Conservation (phyloP, 2,329 filamentous ascomycete genomes). For the Sordariomycetes sp. region DNA sequence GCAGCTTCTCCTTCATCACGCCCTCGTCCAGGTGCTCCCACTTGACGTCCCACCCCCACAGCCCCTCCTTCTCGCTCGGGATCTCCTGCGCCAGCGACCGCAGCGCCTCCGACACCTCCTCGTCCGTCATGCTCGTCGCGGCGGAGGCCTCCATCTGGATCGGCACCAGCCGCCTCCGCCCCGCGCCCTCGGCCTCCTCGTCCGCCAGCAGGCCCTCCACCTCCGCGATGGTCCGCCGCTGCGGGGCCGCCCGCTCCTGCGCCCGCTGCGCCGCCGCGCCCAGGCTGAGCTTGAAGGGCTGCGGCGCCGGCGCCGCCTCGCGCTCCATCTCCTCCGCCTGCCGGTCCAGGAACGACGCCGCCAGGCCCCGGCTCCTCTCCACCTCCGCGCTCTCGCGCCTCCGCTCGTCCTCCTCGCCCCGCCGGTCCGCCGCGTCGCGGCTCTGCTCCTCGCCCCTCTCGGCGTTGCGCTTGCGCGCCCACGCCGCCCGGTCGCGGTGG, state of each 20-base stretch:
- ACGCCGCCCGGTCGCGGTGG: constrained; percentile 76
- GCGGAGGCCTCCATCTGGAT: constrained; percentile 70
- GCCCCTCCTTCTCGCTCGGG: constrained; percentile 70
- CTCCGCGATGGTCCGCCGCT: constrained; percentile 77
- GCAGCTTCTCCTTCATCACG: constrained; percentile 73
- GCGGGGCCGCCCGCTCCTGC: constrained; percentile 41
- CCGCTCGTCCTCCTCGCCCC: constrained; percentile 64
- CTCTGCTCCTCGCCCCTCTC: constrained; percentile 65
- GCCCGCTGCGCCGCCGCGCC: constrained; percentile 75
- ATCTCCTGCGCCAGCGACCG: constrained; percentile 81
- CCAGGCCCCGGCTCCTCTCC: constrained; percentile 73
- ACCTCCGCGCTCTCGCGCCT: constrained; percentile 59
- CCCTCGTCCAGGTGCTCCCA: constrained; percentile 85
- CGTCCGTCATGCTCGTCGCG: constrained; percentile 63
- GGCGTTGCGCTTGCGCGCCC: constrained; percentile 69
- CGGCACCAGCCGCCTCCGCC: constrained; percentile 67
- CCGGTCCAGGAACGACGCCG: constrained; percentile 80
- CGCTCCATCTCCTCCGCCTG: constrained; percentile 68
- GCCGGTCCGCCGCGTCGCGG: constrained; percentile 73
- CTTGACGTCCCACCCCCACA: constrained; percentile 88
- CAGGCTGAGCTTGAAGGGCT: constrained; percentile 86
- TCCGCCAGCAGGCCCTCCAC: constrained; percentile 92
- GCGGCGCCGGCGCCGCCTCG: constrained; percentile 29
- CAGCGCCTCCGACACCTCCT: constrained; percentile 76
- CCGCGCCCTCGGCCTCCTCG: constrained; percentile 68